phyloP scores from a whole-genome alignment of 306 rosid species.

The Cicer yamashitae region DNA sequence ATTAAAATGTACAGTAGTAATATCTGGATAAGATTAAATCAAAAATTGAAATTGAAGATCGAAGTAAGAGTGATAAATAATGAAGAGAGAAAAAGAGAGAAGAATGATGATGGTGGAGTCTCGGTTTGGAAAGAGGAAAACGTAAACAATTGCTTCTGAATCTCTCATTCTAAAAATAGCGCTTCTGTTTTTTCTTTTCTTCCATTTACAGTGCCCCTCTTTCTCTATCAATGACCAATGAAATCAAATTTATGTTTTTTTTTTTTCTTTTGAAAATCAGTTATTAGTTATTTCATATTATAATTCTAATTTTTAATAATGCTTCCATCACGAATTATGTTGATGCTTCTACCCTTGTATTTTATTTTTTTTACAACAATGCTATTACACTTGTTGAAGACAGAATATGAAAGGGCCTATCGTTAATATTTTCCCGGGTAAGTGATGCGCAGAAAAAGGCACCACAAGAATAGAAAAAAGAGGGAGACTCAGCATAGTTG shows the following conservation, averaged over 20 bases:
- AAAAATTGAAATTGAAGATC: not conserved
- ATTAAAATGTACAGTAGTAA: constrained; percentile 50
- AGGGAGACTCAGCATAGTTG: not conserved
- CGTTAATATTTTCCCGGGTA: constrained; percentile 2
- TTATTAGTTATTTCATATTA: too few species aligned
- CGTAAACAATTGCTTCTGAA: not conserved
- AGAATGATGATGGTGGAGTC: not conserved
- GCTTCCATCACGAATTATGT: not conserved
- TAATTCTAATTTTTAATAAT: not conserved
- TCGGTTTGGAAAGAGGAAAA: not conserved
- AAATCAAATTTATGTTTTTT: not conserved
- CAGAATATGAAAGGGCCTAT: not conserved
- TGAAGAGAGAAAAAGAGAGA: not conserved
- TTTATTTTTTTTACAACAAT: not conserved
- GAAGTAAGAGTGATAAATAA: not conserved
- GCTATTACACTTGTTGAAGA: not conserved
- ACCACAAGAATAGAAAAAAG: not conserved
- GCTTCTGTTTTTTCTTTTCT: not conserved
- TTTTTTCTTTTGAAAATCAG: not conserved
- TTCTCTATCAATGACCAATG: not conserved
- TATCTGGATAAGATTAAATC: not conserved
- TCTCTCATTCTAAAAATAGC: not conserved
- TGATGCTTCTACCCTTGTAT: not conserved
- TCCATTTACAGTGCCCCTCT: constrained; percentile 13
- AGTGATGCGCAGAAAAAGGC: not conserved